phyloP scores from a whole-genome alignment of 1,284 basidiomycete genomes.

The Apiotrichum sp. region DNA sequence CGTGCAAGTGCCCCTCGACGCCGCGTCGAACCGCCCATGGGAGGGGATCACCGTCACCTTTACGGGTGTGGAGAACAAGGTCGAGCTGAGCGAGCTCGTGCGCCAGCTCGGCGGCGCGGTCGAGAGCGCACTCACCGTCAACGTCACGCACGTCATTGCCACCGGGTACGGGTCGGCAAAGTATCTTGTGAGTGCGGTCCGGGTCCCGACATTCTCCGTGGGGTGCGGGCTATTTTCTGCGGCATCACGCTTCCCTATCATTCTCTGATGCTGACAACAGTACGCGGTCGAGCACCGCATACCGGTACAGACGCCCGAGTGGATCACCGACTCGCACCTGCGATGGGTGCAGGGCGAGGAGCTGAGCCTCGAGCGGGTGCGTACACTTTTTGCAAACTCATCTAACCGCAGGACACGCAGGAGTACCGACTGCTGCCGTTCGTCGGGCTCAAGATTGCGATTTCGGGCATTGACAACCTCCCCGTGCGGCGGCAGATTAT shows the following conservation, averaged over 20 bases:
- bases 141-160: slow-evolving; percentile 42
- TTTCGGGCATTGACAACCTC: slow-evolving; percentile 40
- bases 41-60: slow-evolving; percentile 34
- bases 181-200: slow-evolving; percentile 29
- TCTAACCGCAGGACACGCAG: slow-evolving; percentile 16
- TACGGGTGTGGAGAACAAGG: slow-evolving; percentile 42
- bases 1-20: background rate
- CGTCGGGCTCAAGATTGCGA: slow-evolving; percentile 32
- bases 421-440: slow-evolving; percentile 33
- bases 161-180: slow-evolving; percentile 30
- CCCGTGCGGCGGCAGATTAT: slow-evolving; percentile 38
- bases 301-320: slow-evolving; percentile 35
- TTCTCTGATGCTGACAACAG: slow-evolving; percentile 16
- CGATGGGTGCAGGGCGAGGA: slow-evolving; percentile 30
- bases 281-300: slow-evolving; percentile 39
- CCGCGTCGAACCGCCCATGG: slow-evolving; percentile 27
- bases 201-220: too few species aligned
- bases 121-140: slow-evolving; percentile 35
- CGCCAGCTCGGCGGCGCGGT: slow-evolving; percentile 32
- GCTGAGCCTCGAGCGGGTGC: slow-evolving; percentile 22
- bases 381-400: background rate
- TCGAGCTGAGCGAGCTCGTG: slow-evolving; percentile 13
- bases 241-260: too few species aligned
- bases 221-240: background rate
- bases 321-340: slow-evolving; percentile 33